phyloP scores from a whole-genome alignment of 2,329 filamentous ascomycete species.

The Ophidiomyces ophidiicola region DNA sequence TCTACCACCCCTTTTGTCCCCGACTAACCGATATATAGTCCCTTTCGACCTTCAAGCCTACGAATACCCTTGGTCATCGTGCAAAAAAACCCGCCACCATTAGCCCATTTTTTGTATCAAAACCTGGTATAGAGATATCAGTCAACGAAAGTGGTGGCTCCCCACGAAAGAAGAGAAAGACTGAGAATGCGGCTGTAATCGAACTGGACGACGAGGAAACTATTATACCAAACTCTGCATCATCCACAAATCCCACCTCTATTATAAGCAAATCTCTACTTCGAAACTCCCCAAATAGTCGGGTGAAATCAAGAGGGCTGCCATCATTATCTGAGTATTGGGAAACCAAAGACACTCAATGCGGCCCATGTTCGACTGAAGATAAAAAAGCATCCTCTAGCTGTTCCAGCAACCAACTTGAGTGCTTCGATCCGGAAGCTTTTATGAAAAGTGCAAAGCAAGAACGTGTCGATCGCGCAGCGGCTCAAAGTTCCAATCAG shows the following conservation, averaged over 20 bases:
- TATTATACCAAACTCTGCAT: neutral
- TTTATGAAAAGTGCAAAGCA: constrained; percentile 6
- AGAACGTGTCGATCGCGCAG: neutral
- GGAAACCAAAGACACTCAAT: neutral
- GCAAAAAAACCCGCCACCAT: neutral
- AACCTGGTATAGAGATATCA: neutral
- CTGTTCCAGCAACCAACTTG: neutral
- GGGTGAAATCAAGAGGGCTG: neutral
- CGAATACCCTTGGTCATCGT: constrained; percentile 2
- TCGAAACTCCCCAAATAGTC: neutral
- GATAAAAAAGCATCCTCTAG: too few relatives aligned
- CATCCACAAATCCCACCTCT: neutral
- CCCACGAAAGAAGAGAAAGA: constrained; percentile 13
- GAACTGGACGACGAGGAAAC: constrained; percentile 2
- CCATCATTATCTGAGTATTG: constrained; percentile 3
- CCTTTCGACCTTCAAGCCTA: constrained; percentile 2
- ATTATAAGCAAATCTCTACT: neutral
- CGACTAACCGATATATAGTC: too few relatives aligned
- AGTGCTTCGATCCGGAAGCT: constrained; percentile 2
- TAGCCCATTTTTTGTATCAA: neutral
- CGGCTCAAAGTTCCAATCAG: neutral
- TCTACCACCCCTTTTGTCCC: neutral
- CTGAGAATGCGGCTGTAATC: neutral
- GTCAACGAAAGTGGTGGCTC: constrained; percentile 2
- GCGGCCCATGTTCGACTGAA: too few relatives aligned